Base-by-base conservation (phyloP, 108 stramenopile species). In the Nannochloropsis gaditana region DNA sequence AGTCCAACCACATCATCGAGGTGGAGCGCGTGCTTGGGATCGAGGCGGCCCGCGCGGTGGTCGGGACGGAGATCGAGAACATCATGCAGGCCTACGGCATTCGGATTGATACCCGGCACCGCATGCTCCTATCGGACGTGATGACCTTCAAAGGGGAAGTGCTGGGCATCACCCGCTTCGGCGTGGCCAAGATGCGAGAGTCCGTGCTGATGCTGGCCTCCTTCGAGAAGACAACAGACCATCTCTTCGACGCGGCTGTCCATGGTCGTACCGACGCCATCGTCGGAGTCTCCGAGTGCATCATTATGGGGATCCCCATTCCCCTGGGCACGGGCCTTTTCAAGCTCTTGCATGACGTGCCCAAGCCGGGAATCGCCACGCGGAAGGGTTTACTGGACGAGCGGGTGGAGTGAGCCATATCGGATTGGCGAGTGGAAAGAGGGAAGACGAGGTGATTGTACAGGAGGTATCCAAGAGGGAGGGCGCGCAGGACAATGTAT, bases 111-210 rank as follows among this genome's bases (percentile, higher is more conserved):
- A 90, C 87, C 45, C 94, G 98, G 5, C 98, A 99, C 92, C 86
- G 98, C 80, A 88, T 97, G 44, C 92, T 99, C 15, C 86, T 99
- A 81, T 95, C 95, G 15, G 98, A 99, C 94, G 96, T 99, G 41
- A 99, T 99, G 98, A 97, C 98, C 5, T 97, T 97, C 90, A 97
- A 97, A 90, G 98, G 96, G n/a, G 95, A 96, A 86, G 94, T 96
- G 31, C 92, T 99, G 43, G 97, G 97, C 21, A 98, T 99, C 85
- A 99, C 97, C 2, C 90, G 97, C 19, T 99, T 98, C 89, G 98
- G 98, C 73, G 97, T 98, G 81, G 95, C 97, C 19, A 97, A 98
- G 87, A 99, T 98, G 97, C 92, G 96, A 45, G 99, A 99, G 87
- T 93, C 93, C 80, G 97, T 99, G 11, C 91, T 98, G 80, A 98